phyloP scores from a whole-genome alignment of 371 early-diverging fungal species.

The Smittium mucronatum region DNA sequence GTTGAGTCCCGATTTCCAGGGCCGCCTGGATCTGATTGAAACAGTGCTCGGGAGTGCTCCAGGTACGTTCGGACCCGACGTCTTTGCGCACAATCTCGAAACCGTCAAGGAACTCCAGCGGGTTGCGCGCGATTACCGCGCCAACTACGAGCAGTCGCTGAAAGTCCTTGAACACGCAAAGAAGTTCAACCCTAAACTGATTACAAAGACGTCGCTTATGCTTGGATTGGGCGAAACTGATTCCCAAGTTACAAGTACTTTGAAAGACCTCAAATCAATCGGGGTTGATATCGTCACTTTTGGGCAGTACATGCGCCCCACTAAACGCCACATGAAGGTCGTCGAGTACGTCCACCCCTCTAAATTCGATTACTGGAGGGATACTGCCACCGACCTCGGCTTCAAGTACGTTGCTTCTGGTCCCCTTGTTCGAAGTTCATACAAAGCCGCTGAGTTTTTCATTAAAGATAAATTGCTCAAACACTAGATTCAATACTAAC shows the following conservation, averaged over 20 bases:
- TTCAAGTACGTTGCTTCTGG: constrained; percentile 93
- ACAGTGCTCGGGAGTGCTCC: constrained; percentile 56
- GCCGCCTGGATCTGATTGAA: constrained; percentile 60
- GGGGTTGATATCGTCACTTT: constrained; percentile 93
- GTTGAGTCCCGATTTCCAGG: constrained; percentile 90
- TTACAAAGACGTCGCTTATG: constrained; percentile 97
- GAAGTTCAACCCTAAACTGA: constrained; percentile 50
- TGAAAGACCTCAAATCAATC: constrained; percentile 68
- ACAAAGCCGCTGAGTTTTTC: constrained; percentile 96
- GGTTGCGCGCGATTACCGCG: constrained; percentile 88
- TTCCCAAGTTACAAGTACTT: constrained; percentile 75
- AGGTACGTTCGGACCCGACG: constrained; percentile 68
- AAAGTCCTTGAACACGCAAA: constrained; percentile 82
- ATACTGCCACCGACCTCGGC: constrained; percentile 70
- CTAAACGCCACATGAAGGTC: constrained; percentile 96
- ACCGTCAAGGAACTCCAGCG: constrained; percentile 87
- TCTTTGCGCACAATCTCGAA: constrained; percentile 97
- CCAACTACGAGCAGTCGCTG: constrained; percentile 84
- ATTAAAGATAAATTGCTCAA: constrained; percentile 73
- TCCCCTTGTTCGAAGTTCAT: constrained; percentile 87
- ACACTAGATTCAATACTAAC: too few species aligned
- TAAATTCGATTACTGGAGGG: constrained; percentile 83
- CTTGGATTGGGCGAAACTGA: constrained; percentile 93
- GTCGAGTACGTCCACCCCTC: constrained; percentile 83
- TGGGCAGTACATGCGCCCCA: constrained; percentile 99